Percentiles rank a stretch among this genome's conserved stretches.
phyloP scores from a whole-genome alignment of 495 filamentous ascomycete genomes.

The Pyronema omphalodes region DNA sequence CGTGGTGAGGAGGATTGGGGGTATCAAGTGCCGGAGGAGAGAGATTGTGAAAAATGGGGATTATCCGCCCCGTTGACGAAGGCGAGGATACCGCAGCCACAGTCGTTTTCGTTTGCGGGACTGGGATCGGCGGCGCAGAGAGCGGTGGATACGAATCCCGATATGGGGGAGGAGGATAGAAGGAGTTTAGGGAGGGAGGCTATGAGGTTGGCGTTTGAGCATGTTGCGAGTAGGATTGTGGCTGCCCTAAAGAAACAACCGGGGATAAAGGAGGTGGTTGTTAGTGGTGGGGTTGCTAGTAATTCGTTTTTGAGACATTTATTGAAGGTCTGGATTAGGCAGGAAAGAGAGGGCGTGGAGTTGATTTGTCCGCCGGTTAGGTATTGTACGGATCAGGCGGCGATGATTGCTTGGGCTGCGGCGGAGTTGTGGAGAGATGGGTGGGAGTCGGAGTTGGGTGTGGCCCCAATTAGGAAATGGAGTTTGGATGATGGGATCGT shows the following conservation, averaged over 20 bases:
- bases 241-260: slow-evolving; percentile 37
- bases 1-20: slow-evolving; percentile 13
- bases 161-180: slow-evolving; percentile 33
- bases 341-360: slow-evolving; percentile 42
- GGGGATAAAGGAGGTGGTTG: slow-evolving; percentile 44
- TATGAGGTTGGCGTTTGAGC: slow-evolving; percentile 76
- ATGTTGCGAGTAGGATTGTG: slow-evolving; percentile 53
- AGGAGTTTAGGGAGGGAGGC: slow-evolving; percentile 44
- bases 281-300: slow-evolving; percentile 76
- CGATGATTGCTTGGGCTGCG: slow-evolving; percentile 95
- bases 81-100: slow-evolving; percentile 9
- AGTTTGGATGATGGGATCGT: slow-evolving; percentile 41
- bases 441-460: slow-evolving; percentile 41
- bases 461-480: slow-evolving; percentile 54
- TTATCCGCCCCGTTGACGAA: background rate
- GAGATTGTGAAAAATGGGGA: slow-evolving; percentile 20
- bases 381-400: slow-evolving; percentile 85
- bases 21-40: slow-evolving; percentile 15
- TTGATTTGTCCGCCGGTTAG: slow-evolving; percentile 53
- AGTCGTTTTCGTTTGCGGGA: slow-evolving; percentile 45
- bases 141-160: slow-evolving; percentile 11
- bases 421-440: slow-evolving; percentile 81
- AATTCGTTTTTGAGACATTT: slow-evolving; percentile 60
- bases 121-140: slow-evolving; percentile 36
- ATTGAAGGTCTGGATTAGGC: slow-evolving; percentile 41